phyloP scores from a whole-genome alignment of 305 asterid genomes.

The Euphrasia arctica region DNA sequence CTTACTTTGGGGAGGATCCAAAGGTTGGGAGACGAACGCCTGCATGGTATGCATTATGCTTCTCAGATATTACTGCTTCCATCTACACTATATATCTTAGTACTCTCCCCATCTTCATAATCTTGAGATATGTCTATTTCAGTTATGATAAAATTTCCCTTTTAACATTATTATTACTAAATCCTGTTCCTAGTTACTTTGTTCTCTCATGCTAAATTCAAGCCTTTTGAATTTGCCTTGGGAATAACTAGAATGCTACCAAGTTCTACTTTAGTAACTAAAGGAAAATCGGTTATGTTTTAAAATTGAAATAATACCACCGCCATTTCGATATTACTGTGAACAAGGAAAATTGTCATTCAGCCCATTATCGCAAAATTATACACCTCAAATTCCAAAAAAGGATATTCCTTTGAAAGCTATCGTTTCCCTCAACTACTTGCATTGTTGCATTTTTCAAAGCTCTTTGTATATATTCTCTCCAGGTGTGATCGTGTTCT shows the following conservation, averaged over 20 bases:
- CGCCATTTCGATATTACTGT: neutral
- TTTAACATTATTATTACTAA: neutral
- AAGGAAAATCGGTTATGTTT: neutral
- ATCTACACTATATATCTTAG: conserved; percentile 4
- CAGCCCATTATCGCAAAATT: too few relatives aligned
- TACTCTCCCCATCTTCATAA: conserved; percentile 13
- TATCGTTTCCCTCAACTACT: too few relatives aligned
- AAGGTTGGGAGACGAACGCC: conserved; percentile 83
- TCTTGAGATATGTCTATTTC: conserved; percentile 9
- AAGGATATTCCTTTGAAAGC: too few relatives aligned
- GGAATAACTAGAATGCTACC: neutral
- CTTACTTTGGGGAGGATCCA: conserved; percentile 69
- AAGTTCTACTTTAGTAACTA: neutral
- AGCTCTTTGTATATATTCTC: neutral
- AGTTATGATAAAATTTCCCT: conserved; percentile 9
- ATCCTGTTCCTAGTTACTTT: neutral
- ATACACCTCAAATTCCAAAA: too few relatives aligned
- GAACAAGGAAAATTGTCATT: too few relatives aligned
- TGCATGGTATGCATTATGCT: conserved; percentile 69
- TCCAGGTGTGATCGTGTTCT: conserved; percentile 92
- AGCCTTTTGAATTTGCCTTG: conserved; percentile 5
- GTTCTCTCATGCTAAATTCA: neutral
- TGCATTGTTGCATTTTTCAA: conserved; percentile 10
- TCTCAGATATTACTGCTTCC: conserved; percentile 15
- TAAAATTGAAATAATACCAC: neutral